phyloP scores from a whole-genome alignment of 176 grass and related monocot species.

The Rhynchospora tenuis region DNA sequence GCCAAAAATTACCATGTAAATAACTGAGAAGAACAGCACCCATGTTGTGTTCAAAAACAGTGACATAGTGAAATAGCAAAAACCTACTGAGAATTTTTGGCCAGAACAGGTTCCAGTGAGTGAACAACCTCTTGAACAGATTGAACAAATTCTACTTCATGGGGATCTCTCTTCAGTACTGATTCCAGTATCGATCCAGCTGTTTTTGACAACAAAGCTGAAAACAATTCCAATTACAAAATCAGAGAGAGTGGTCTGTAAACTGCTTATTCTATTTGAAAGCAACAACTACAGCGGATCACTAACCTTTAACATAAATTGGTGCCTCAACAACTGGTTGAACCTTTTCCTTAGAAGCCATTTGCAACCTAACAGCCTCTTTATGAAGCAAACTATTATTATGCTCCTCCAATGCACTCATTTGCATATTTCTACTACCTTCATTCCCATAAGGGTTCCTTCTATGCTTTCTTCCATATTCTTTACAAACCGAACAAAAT shows the following conservation, averaged over 20 bases:
- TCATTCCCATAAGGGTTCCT: slow-evolving; percentile 97
- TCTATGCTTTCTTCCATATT: slow-evolving; percentile 90
- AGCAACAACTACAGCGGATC: background rate
- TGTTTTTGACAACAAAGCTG: slow-evolving; percentile 87
- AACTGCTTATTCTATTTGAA: slow-evolving; percentile 13
- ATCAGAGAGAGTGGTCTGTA: slow-evolving; percentile 5
- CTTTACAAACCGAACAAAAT: slow-evolving; percentile 96
- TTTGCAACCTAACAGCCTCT: slow-evolving; percentile 84
- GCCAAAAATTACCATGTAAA: slow-evolving; percentile 13
- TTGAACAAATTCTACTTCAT: slow-evolving; percentile 96
- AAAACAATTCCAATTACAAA: slow-evolving; percentile 29
- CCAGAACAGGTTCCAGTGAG: slow-evolving; percentile 87
- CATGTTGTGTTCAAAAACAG: background rate
- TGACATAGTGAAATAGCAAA: slow-evolving; percentile 1
- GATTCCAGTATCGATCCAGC: slow-evolving; percentile 89
- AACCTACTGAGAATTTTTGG: slow-evolving; percentile 83
- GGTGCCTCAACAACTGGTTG: slow-evolving; percentile 50
- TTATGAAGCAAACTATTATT: slow-evolving; percentile 98
- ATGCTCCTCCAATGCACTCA: slow-evolving; percentile 98
- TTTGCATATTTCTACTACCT: slow-evolving; percentile 99
- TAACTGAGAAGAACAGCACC: background rate
- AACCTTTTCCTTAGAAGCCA: slow-evolving; percentile 76
- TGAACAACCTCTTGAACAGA: slow-evolving; percentile 92
- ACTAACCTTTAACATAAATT: slow-evolving; percentile 88
- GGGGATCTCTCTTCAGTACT: slow-evolving; percentile 75